Evolutionary conservation across 768 basidiomycete genomes (phyloP).

Genomic region (Crepidotus variabilis): DNA sequence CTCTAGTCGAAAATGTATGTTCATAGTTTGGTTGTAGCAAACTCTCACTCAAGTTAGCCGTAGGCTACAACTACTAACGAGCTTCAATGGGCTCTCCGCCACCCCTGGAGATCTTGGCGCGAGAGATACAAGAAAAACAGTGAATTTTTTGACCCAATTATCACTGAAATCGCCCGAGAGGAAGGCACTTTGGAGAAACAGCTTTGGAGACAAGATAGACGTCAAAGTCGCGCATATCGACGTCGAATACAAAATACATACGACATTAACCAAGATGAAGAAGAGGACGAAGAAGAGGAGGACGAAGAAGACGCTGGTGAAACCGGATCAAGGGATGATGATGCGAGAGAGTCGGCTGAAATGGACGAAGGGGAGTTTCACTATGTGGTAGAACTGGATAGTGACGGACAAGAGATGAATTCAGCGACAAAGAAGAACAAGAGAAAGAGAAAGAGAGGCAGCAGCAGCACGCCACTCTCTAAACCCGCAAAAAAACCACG

Average conservation of each 20-base stretch:
- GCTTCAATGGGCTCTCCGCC: slow-evolving; percentile 35
- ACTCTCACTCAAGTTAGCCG: neutral
- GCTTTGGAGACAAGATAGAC: slow-evolving; percentile 20
- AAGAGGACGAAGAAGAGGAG: neutral
- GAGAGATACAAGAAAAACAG: slow-evolving; percentile 41
- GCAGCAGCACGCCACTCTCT: neutral
- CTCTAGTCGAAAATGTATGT: slow-evolving; percentile 27
- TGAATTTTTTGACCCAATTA: slow-evolving; percentile 28
- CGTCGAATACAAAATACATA: neutral
- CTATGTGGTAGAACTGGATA: neutral
- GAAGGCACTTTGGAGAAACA: slow-evolving; percentile 24
- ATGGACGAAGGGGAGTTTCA: neutral
- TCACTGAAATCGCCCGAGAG: slow-evolving; percentile 22
- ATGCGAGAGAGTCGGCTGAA: neutral
- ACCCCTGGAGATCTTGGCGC: slow-evolving; percentile 45
- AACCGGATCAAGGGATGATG: neutral
- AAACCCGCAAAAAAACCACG: neutral
- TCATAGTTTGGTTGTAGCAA: neutral
- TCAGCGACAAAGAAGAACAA: neutral
- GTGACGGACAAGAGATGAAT: neutral
- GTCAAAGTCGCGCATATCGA: slow-evolving; percentile 1
- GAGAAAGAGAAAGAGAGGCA: neutral
- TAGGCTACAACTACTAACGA: slow-evolving; percentile 15
- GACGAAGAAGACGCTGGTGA: neutral
- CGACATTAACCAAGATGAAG: slow-evolving; percentile 1